phyloP scores from a whole-genome alignment of 768 basidiomycete species.

The Serendipita vermifera region DNA sequence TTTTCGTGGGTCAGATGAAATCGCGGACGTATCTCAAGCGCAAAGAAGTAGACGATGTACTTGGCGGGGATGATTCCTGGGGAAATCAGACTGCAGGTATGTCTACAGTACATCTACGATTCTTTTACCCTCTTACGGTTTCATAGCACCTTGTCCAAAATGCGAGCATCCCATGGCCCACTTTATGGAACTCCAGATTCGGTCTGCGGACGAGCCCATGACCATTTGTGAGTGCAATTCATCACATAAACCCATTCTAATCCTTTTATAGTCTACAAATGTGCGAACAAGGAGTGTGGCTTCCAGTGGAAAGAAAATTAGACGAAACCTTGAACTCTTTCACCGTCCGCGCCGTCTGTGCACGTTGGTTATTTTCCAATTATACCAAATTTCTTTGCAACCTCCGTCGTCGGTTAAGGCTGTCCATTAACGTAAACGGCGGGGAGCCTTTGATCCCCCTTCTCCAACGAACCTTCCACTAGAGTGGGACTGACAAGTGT shows the following conservation, averaged over 20 bases:
- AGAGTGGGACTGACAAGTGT: too few species aligned
- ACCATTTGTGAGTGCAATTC: constrained; percentile 34
- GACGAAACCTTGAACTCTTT: too few species aligned
- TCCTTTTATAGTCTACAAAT: background rate
- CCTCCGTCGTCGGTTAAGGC: too few species aligned
- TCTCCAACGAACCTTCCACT: too few species aligned
- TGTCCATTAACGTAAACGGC: too few species aligned
- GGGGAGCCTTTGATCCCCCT: too few species aligned
- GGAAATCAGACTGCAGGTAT: constrained; percentile 81
- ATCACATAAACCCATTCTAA: background rate
- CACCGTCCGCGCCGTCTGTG: too few species aligned
- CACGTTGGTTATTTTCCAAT: too few species aligned
- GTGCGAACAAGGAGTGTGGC: constrained; percentile 8
- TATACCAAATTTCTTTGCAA: too few species aligned
- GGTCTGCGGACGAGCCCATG: constrained; percentile 89
- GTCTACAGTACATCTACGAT: constrained; percentile 32
- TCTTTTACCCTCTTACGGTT: constrained; percentile 18
- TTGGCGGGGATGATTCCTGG: constrained; percentile 91
- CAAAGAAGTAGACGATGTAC: constrained; percentile 91
- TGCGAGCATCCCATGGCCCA: constrained; percentile 81
- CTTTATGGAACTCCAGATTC: constrained; percentile 91
- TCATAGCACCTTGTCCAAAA: constrained; percentile 41
- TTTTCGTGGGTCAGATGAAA: constrained; percentile 70
- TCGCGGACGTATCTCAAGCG: constrained; percentile 71
- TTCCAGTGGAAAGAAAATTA: constrained; percentile 10